Percentiles rank a stretch among this genome's conserved stretches.
phyloP scores from a whole-genome alignment of 2,329 filamentous ascomycete genomes.

The Tolypocladium pustulatum region DNA sequence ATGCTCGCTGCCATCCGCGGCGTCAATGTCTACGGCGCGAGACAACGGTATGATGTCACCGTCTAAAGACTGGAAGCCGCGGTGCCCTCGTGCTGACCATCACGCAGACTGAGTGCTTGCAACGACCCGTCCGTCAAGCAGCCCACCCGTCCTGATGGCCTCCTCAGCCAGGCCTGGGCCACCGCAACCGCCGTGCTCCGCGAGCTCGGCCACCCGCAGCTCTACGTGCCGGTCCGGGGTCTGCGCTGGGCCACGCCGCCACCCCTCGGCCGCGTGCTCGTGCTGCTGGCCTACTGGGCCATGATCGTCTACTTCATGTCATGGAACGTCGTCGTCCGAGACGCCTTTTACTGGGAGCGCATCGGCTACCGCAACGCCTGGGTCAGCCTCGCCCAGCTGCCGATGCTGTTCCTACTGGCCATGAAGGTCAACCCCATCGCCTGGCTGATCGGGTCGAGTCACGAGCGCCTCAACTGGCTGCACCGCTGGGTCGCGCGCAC shows the following conservation, averaged over 20 bases:
- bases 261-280: conserved; percentile 42
- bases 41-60: conserved; percentile 25
- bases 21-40: conserved; percentile 31
- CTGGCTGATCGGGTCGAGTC: conserved; percentile 49
- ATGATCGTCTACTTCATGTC: conserved; percentile 48
- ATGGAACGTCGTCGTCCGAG: conserved; percentile 34
- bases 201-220: conserved; percentile 45
- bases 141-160: conserved; percentile 40
- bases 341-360: conserved; percentile 51
- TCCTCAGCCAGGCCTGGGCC: conserved; percentile 41
- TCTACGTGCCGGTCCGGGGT: conserved; percentile 33
- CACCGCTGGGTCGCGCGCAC: conserved; percentile 63
- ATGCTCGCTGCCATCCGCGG: conserved; percentile 28
- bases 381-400: conserved; percentile 54
- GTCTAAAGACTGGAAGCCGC: not conserved
- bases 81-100: not conserved
- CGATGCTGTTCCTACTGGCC: conserved; percentile 51
- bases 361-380: conserved; percentile 59
- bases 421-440: conserved; percentile 51
- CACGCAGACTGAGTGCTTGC: conserved; percentile 34
- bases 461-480: conserved; percentile 63
- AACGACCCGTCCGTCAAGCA: conserved; percentile 31
- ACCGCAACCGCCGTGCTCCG: conserved; percentile 46
- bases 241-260: conserved; percentile 49
- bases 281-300: conserved; percentile 47